Evolutionary conservation across 441 rosid species (phyloP).

Genomic region (Populus trichocarpa): DNA sequence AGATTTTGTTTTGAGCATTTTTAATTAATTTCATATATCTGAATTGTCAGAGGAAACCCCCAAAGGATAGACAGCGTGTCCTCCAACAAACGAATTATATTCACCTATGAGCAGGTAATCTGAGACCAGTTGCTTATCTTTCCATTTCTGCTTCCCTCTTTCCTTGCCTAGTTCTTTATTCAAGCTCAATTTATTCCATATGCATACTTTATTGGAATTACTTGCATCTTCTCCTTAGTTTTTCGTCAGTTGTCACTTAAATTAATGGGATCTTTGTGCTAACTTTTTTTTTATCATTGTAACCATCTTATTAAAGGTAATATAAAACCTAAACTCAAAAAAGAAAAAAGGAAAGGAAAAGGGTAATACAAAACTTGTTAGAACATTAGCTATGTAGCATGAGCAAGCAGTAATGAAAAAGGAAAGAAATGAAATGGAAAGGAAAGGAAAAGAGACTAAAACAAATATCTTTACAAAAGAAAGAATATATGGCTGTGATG

Average conservation of each 20-base stretch:
- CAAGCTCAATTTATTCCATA: not conserved
- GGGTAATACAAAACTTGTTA: not conserved
- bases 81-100: conserved; percentile 80
- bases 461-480: too few relatives aligned
- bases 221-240: not conserved
- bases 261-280: not conserved
- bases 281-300: not conserved
- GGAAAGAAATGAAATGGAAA: too few relatives aligned
- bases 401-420: too few relatives aligned
- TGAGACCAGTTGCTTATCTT: not conserved
- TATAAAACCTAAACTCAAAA: too few relatives aligned
- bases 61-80: conserved; percentile 82
- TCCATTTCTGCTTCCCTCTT: not conserved
- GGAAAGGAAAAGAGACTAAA: too few relatives aligned
- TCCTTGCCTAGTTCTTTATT: not conserved
- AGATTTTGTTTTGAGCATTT: not conserved
- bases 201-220: not conserved
- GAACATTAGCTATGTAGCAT: too few relatives aligned
- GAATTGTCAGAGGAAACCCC: conserved; percentile 73
- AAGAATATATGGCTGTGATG: not conserved
- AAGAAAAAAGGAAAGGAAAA: too few relatives aligned
- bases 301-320: not conserved
- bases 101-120: conserved; percentile 90
- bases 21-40: conserved; percentile 12
- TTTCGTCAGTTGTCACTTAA: not conserved